phyloP scores from a whole-genome alignment of 768 basidiomycete genomes.

The Gloeostereum incarnatum region DNA sequence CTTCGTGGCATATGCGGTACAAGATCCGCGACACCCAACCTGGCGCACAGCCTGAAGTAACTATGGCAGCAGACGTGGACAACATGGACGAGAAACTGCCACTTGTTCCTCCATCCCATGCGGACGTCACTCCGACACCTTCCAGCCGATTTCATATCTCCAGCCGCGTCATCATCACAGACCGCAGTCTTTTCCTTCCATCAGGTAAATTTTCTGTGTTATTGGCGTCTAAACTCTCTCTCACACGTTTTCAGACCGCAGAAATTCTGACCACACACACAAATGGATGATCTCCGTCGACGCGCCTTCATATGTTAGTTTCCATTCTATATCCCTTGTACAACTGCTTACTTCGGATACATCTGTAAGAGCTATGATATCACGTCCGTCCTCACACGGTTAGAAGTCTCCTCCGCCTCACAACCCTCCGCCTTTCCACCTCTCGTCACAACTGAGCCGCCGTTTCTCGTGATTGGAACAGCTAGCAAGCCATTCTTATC shows the following conservation, averaged over 20 bases:
- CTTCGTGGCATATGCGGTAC: constrained; percentile 27
- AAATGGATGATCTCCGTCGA: constrained; percentile 50
- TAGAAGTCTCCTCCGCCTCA: constrained; percentile 22
- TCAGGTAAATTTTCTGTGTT: constrained; percentile 20
- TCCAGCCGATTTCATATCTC: constrained; percentile 40
- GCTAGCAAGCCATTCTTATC: constrained; percentile 35
- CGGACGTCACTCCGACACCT: constrained; percentile 12
- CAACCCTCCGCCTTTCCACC: constrained; percentile 9
- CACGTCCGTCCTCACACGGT: constrained; percentile 30
- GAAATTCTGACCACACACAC: constrained; percentile 26
- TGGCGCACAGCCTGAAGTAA: neutral
- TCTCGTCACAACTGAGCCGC: constrained; percentile 21
- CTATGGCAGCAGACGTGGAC: neutral
- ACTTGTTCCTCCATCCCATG: constrained; percentile 1
- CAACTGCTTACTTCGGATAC: neutral
- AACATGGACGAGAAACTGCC: neutral
- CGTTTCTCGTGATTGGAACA: constrained; percentile 35
- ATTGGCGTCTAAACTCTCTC: no score
- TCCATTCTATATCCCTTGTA: neutral
- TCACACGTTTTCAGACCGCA: neutral
- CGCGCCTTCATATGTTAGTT: constrained; percentile 39
- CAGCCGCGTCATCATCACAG: constrained; percentile 36
- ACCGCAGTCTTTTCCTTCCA: constrained; percentile 37
- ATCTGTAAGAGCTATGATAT: constrained; percentile 24
- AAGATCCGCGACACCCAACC: constrained; percentile 17